Evolutionary conservation across 176 grass and related monocot genomes (phyloP), one percentile per base, ranked within the genome.

Genomic region (Aegilops umbellulata): DNA sequence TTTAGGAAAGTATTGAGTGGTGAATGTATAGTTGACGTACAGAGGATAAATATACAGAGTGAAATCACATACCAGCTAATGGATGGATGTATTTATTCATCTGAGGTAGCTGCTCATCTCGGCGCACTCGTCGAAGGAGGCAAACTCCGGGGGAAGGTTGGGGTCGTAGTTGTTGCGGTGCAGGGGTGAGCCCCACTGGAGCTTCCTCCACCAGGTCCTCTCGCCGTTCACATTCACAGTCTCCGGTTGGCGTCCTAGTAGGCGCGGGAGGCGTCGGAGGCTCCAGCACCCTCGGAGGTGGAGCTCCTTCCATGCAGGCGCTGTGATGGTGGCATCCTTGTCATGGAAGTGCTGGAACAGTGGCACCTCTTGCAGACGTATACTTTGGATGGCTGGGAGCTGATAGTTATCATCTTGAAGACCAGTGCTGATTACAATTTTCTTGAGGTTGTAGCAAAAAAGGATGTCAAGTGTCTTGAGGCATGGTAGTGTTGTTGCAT

Each of bases 331-430:
- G 25, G 7, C 0, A 2, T 66, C 0, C 1, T 5, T 14, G 3
- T 44, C 0, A 0, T 4, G 6, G n/a, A 84, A 20, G 27, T 80
- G 76, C 14, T 81, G 0, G 14, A 89, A 47, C 2, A 74, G 41
- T 27, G 71, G 71, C 23, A 74, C 3, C 41, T 74, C 71, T 1
- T 74, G 71, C 7, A 74, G 71, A 10, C 7, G 71, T 5, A 49
- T 3, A 23, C 23, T 26, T 27, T 74, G 23, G 0, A 89, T 69
- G 2, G 3, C 2, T 0, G 46, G 69, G 26, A 89, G 77, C 5
- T 32, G 0, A 15, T 20, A 14, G 7, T 0, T 2, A 1, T 0
- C 0, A 0, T 0, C 0, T 0, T 0, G 0, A 0, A 2, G 27
- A 29, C 27, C 27, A 29, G 27, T 7, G 3, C 0, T 0, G 2